Evolutionary conservation across 441 rosid species (phyloP).

Genomic region (Flueggea neowawraea): DNA sequence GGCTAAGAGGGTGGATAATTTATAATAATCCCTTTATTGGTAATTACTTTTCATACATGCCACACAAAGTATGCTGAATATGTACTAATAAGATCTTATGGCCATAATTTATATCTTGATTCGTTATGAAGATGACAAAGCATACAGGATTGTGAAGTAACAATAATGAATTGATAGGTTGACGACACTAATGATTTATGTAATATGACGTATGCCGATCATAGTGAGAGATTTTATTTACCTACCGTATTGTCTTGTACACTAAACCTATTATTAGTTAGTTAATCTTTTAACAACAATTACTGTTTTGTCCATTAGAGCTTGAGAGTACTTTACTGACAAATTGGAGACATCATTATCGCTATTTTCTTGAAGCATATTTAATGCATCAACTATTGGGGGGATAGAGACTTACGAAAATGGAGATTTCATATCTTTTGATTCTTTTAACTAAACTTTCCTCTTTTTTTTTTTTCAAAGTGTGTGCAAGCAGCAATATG

Average conservation of each 20-base stretch:
- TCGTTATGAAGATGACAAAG: too few relatives aligned
- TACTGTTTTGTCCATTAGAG: not conserved
- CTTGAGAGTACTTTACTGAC: not conserved
- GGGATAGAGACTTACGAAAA: too few relatives aligned
- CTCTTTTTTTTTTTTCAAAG: too few relatives aligned
- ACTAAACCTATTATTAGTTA: not conserved
- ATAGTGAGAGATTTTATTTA: not conserved
- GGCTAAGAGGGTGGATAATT: too few relatives aligned
- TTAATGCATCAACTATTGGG: too few relatives aligned
- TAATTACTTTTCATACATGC: not conserved
- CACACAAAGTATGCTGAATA: not conserved
- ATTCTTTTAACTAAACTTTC: too few relatives aligned
- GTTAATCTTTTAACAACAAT: not conserved
- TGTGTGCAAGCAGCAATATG: too few relatives aligned
- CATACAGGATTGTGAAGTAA: too few relatives aligned
- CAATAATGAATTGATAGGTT: not conserved
- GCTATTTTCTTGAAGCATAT: too few relatives aligned
- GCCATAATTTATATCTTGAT: too few relatives aligned
- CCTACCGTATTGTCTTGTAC: not conserved
- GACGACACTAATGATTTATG: not conserved
- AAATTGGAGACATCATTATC: constrained; percentile 1
- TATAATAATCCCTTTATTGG: too few relatives aligned
- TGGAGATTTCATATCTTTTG: too few relatives aligned
- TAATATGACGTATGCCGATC: not conserved
- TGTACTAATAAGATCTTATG: not conserved